A percentile compares a stretch with the other conserved stretches of the same genome.
Conservation (phyloP, 1,284 basidiomycete species). For the Pholiota adiposa region DNA sequence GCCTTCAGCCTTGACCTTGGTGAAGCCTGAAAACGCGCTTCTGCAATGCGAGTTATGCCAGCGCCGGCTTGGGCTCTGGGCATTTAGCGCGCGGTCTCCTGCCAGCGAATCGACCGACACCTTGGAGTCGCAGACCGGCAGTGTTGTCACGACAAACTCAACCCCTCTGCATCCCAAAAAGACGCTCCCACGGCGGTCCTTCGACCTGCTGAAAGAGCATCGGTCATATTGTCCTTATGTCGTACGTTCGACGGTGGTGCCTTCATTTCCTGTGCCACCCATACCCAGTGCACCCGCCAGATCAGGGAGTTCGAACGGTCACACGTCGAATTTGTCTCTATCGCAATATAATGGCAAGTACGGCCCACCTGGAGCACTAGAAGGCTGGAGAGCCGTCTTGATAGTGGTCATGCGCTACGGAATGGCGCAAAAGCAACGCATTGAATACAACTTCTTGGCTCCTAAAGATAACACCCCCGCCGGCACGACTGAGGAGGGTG, state of each 20-base stretch:
- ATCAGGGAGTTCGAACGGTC: conserved; percentile 19
- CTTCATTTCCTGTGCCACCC: conserved; percentile 52
- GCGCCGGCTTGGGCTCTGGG: conserved; percentile 77
- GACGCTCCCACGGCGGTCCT: conserved; percentile 48
- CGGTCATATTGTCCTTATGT: conserved; percentile 82
- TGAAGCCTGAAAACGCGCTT: conserved; percentile 50
- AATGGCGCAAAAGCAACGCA: conserved; percentile 57
- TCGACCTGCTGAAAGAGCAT: conserved; percentile 79
- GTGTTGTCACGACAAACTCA: conserved; percentile 3
- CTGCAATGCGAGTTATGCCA: conserved; percentile 74
- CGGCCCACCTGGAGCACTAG: conserved; percentile 43
- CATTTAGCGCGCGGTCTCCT: conserved; percentile 45
- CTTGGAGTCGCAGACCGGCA: neutral
- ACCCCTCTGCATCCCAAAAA: conserved; percentile 25
- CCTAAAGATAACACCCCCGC: conserved; percentile 21
- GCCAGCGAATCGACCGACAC: conserved; percentile 10
- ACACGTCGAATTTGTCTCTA: conserved; percentile 34
- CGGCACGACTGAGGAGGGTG: conserved; percentile 23
- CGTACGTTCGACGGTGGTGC: conserved; percentile 68
- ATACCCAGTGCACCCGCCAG: conserved; percentile 15
- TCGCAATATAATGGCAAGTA: conserved; percentile 34
- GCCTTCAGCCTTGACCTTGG: conserved; percentile 23
- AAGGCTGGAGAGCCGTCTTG: conserved; percentile 79
- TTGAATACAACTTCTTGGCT: conserved; percentile 38
- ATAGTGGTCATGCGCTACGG: conserved; percentile 68